phyloP scores from a whole-genome alignment of 345 rosid species.

The Arabis hirsuta region DNA sequence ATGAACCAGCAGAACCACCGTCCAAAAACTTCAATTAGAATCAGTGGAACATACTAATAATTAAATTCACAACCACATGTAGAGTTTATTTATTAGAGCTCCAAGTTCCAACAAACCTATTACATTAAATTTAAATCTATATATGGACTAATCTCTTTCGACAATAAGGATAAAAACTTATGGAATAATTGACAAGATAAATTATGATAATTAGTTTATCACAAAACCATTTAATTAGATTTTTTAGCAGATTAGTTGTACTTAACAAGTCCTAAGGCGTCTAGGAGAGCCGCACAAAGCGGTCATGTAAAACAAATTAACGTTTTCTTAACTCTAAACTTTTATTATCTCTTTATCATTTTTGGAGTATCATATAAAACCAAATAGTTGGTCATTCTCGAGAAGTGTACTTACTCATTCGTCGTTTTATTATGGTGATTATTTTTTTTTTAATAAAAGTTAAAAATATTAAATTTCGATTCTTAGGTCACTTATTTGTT shows the following conservation, averaged over 20 bases:
- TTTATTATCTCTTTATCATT: not conserved
- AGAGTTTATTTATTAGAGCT: slow-evolving; percentile 29
- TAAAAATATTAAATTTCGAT: slow-evolving; percentile 13
- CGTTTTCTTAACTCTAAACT: not conserved
- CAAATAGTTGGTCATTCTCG: slow-evolving; percentile 33
- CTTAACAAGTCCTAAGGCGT: slow-evolving; percentile 21
- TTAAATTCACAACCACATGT: slow-evolving; percentile 26
- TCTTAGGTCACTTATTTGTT: slow-evolving; percentile 18
- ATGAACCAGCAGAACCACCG: slow-evolving; percentile 43
- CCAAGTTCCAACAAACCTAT: slow-evolving; percentile 42
- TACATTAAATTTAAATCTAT: not conserved
- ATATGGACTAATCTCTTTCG: slow-evolving; percentile 3
- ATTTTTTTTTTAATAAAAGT: no score
- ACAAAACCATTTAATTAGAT: not conserved
- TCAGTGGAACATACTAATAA: slow-evolving; percentile 16
- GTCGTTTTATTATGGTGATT: slow-evolving; percentile 32
- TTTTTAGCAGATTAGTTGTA: slow-evolving; percentile 23
- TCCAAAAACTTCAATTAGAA: slow-evolving; percentile 39
- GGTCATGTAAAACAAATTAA: slow-evolving; percentile 16
- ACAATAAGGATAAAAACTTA: not conserved
- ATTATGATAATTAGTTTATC: slow-evolving; percentile 11
- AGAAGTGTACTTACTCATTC: slow-evolving; percentile 34
- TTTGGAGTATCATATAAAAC: not conserved
- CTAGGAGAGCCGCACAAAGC: slow-evolving; percentile 36
- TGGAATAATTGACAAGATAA: slow-evolving; percentile 1